Evolutionary conservation across 2,329 filamentous ascomycete genomes (phyloP), one percentile per base, ranked within the genome.

Genomic region (Chaetothyriales sp.): DNA sequence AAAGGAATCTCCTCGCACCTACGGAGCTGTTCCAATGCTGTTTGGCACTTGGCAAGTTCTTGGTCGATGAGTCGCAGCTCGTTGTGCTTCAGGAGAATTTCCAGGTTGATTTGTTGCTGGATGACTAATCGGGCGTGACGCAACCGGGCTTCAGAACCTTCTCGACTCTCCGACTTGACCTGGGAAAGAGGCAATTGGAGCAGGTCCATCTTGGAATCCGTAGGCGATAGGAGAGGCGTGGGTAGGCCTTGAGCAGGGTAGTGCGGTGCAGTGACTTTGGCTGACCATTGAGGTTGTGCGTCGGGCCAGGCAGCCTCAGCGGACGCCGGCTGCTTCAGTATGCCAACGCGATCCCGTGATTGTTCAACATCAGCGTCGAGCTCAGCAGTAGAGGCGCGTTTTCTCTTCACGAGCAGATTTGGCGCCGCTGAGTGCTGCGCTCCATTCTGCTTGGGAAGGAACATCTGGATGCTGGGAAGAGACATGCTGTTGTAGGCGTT

Each of bases 61-160:
- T 95, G 89, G 65, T 97, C 88, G 67, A 97, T 95, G 60, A 95
- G 76, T 52, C 89, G 86, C 54, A 97, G 72, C 72, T 98, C 92
- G 63, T 92, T 82, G 69, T 98, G 92, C 74, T 95, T 97, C 66
- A 94, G 73, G 57, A 97, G 72, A 50, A 97, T 89, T 71, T 95
- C 89, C 59, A 92, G 79, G 63, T 89, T 86, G 67, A 97, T 84
- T 69, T 95, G 86, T 56, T 88, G 82, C 64, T 89, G 83, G 64
- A 97, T 85, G 37, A 78, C 77, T 61, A 89, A 82, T 64, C 80
- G 80, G 57, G 10, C 29, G 51, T 29, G 44, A 29, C 20, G n/a
- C 37, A 9, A 49, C 10, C 25, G 49, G n/a, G 18, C 47, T 50
- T 10, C 8, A 33, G 28, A 18, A 18, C 10, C 4, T 20, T 46